A percentile compares a stretch with the other conserved stretches of the same genome.
Conservation (phyloP, 179 eudicot genomes). For the Beta macrorhiza region DNA sequence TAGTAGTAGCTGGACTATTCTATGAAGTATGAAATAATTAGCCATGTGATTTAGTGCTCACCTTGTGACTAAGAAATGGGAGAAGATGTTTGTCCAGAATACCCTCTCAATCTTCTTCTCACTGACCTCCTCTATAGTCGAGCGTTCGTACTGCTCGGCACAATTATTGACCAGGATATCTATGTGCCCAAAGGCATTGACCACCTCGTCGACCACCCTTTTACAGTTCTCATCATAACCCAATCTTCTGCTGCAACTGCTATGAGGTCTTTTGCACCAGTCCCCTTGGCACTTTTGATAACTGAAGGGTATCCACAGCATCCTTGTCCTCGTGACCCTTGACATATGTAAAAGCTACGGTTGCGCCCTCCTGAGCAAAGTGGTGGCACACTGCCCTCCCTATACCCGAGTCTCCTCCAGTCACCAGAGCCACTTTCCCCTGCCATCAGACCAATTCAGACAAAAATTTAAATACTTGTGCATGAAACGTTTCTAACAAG, state of each 20-base stretch:
- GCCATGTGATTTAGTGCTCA: conserved; percentile 6
- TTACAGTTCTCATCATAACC: conserved; percentile 72
- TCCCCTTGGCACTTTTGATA: conserved; percentile 44
- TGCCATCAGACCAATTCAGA: conserved; percentile 22
- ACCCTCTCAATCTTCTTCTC: conserved; percentile 68
- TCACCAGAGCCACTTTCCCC: conserved; percentile 88
- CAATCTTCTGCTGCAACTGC: conserved; percentile 58
- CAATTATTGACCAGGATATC: conserved; percentile 74
- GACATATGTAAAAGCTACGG: conserved; percentile 82
- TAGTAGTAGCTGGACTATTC: too few relatives aligned
- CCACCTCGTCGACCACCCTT: conserved; percentile 71
- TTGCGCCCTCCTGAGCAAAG: conserved; percentile 81
- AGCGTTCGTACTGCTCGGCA: conserved; percentile 61
- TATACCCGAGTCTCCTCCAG: conserved; percentile 94
- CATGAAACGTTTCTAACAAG: not conserved
- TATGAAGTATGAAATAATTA: too few relatives aligned
- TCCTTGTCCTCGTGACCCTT: conserved; percentile 72
- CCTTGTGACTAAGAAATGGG: conserved; percentile 70
- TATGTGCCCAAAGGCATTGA: conserved; percentile 53
- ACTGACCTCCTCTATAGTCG: conserved; percentile 64
- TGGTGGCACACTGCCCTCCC: conserved; percentile 71
- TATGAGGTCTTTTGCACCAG: conserved; percentile 62
- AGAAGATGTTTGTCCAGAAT: conserved; percentile 79
- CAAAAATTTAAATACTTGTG: not conserved
- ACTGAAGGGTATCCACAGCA: conserved; percentile 53